Evolutionary conservation across 805 yeast species (phyloP).

Genomic region (Yarrowia sp.): DNA sequence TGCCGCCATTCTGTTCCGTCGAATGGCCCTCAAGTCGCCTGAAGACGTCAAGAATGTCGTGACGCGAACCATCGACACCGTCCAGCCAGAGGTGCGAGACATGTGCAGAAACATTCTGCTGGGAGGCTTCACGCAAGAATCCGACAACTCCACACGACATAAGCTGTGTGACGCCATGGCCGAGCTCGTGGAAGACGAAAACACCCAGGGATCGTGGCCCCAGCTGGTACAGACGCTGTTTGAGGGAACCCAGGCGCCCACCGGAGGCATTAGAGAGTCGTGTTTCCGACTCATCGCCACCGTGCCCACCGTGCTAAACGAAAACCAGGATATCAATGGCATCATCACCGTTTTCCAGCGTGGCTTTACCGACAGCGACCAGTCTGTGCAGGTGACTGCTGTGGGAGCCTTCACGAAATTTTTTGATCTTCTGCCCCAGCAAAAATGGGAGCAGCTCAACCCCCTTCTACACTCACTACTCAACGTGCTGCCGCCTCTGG

Average conservation of each 20-base stretch:
- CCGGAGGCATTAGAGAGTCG: constrained; percentile 76
- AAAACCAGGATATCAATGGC: constrained; percentile 48
- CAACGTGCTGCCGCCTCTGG: constrained; percentile 80
- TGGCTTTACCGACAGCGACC: constrained; percentile 77
- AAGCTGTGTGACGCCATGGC: constrained; percentile 92
- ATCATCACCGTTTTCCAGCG: constrained; percentile 66
- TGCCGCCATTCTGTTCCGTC: constrained; percentile 84
- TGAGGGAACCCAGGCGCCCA: constrained; percentile 54
- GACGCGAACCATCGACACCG: constrained; percentile 72
- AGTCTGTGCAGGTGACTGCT: constrained; percentile 85
- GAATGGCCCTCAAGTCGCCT: constrained; percentile 79
- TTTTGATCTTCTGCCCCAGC: constrained; percentile 76
- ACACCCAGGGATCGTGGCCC: constrained; percentile 55
- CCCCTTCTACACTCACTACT: constrained; percentile 78
- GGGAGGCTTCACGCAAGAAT: constrained; percentile 67
- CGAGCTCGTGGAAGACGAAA: constrained; percentile 57
- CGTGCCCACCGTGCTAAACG: constrained; percentile 72
- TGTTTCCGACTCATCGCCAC: constrained; percentile 85
- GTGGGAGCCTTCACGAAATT: constrained; percentile 90
- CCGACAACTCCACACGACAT: constrained; percentile 77
- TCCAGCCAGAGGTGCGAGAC: constrained; percentile 53
- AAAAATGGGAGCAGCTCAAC: constrained; percentile 71
- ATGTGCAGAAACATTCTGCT: constrained; percentile 66
- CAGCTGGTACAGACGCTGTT: constrained; percentile 74
- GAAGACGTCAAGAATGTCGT: constrained; percentile 59